Evolutionary conservation across 257 asterid species (phyloP).

Genomic region (Ligustrum vulgare): DNA sequence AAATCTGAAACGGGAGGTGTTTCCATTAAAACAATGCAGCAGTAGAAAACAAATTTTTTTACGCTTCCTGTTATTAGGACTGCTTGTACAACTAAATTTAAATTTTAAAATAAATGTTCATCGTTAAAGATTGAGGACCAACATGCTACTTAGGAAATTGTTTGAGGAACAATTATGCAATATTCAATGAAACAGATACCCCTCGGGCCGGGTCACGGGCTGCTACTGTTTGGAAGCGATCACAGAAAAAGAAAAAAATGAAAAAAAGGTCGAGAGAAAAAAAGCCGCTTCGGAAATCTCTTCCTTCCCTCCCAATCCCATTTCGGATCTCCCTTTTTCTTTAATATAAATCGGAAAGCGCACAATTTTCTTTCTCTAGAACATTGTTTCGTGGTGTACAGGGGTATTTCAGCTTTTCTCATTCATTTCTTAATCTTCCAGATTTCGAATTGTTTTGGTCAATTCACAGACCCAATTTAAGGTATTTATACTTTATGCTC

Average conservation of each 20-base stretch:
- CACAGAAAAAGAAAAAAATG: background rate
- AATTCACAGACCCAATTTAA: background rate
- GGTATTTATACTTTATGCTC: background rate
- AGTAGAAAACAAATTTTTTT: no score
- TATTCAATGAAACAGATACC: background rate
- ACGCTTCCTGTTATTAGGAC: background rate
- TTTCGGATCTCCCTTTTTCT: slow-evolving; percentile 23
- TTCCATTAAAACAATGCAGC: background rate
- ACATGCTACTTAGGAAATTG: background rate
- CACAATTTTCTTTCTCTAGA: slow-evolving; percentile 11
- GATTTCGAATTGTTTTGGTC: background rate
- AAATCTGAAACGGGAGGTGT: background rate
- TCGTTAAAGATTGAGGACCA: background rate
- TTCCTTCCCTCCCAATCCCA: slow-evolving; percentile 14
- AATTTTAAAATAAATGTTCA: background rate
- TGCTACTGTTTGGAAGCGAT: background rate
- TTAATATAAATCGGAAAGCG: background rate
- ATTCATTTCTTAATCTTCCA: slow-evolving; percentile 3
- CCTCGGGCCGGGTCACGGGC: background rate
- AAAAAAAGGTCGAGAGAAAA: background rate
- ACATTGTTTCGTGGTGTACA: background rate
- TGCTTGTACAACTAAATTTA: background rate
- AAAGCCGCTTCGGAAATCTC: background rate
- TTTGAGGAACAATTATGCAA: background rate
- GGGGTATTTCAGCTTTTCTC: background rate